These are phyloP conservation scores for maize (Zea mays) DNA, from an alignment of 176 grass and related monocot genomes.

Conservation along the genomic window DNA sequence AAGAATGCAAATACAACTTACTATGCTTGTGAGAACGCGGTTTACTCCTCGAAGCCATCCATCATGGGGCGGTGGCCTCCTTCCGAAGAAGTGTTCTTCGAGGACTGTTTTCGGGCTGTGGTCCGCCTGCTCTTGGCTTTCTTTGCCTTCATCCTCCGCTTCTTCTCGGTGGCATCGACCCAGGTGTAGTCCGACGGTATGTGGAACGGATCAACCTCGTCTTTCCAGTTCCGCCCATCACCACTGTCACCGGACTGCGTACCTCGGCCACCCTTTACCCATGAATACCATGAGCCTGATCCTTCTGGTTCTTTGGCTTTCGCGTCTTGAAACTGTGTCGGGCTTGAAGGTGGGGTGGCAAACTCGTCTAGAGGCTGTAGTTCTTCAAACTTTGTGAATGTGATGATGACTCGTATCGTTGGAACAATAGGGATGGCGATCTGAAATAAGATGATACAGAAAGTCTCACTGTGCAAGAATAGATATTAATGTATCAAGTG, in stretches of 20 bases:
- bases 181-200: slow-evolving; percentile 89
- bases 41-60: slow-evolving; percentile 77
- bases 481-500: not conserved
- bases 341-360: slow-evolving; percentile 81
- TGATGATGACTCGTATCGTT: slow-evolving; percentile 89
- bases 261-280: slow-evolving; percentile 77
- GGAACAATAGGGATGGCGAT: slow-evolving; percentile 93
- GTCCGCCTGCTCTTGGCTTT: slow-evolving; percentile 67
- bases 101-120: slow-evolving; percentile 54
- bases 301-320: slow-evolving; percentile 72
- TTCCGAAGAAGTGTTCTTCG: slow-evolving; percentile 46
- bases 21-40: slow-evolving; percentile 37
- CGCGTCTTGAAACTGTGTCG: slow-evolving; percentile 68
- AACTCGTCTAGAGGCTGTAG: slow-evolving; percentile 80
- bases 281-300: slow-evolving; percentile 87
- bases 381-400: slow-evolving; percentile 98
- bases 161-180: slow-evolving; percentile 94
- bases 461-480: not conserved
- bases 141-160: slow-evolving; percentile 91
- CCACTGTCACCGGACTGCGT: slow-evolving; percentile 54
- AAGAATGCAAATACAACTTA: slow-evolving; percentile 32
- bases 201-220: slow-evolving; percentile 79
- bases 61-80: slow-evolving; percentile 60
- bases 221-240: slow-evolving; percentile 61
- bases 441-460: slow-evolving; percentile 51